Evolutionary conservation across 1,284 basidiomycete species (phyloP).

Genomic region (Ustilago crameri): DNA sequence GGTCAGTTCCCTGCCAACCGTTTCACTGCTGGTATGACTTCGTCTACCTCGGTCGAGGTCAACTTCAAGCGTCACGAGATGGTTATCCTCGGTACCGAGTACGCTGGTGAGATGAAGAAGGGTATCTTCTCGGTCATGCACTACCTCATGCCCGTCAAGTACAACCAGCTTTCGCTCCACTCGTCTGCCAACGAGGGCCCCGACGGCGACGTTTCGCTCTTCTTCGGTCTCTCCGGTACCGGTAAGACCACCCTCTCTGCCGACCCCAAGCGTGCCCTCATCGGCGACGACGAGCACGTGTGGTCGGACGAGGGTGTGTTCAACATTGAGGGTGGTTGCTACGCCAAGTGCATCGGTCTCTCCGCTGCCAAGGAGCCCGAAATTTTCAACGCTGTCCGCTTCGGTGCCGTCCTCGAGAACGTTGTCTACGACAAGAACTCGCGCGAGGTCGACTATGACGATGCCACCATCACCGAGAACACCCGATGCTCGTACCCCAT

Average conservation of each 20-base stretch:
- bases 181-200: constrained; percentile 98
- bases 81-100: constrained; percentile 99
- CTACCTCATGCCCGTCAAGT: constrained; percentile 98
- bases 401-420: constrained; percentile 97
- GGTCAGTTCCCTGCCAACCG: constrained; percentile 99
- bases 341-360: constrained; percentile 98
- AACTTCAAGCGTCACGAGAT: constrained; percentile 99
- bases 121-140: constrained; percentile 99
- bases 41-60: constrained; percentile 97
- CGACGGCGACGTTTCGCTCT: constrained; percentile 92
- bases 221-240: constrained; percentile 98
- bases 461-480: constrained; percentile 96
- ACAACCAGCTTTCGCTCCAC: constrained; percentile 96
- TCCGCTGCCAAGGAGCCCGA: constrained; percentile 96
- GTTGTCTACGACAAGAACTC: constrained; percentile 94
- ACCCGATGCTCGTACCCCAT: constrained; percentile 80
- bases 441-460: constrained; percentile 93
- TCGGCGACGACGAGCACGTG: constrained; percentile 68
- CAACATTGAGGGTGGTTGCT: constrained; percentile 99
- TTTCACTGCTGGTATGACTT: constrained; percentile 99
- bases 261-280: constrained; percentile 63
- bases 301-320: constrained; percentile 80
- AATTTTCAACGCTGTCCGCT: constrained; percentile 94
- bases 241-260: constrained; percentile 79
- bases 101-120: constrained; percentile 99